Conservation (phyloP, 768 basidiomycete species). For the Calvatia gigantea region DNA sequence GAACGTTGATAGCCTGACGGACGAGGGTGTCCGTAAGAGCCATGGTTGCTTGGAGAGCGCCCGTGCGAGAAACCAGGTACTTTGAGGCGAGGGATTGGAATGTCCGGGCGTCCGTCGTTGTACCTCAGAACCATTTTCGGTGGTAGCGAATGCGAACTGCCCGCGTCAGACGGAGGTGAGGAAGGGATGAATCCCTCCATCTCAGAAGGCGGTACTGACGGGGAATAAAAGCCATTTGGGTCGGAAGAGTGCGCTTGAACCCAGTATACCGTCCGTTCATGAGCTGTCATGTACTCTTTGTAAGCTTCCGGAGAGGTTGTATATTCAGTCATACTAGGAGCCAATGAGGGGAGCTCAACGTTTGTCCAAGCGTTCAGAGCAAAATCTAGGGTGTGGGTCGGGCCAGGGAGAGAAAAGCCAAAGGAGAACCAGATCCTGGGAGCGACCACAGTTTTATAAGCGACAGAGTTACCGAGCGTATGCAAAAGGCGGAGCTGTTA, state of each 20-base stretch:
- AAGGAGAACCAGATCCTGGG: slow-evolving; percentile 19
- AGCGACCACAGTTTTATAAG: slow-evolving; percentile 32
- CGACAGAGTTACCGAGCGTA: slow-evolving; percentile 22
- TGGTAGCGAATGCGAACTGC: slow-evolving; percentile 51
- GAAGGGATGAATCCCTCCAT: slow-evolving; percentile 39
- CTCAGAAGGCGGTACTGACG: slow-evolving; percentile 53
- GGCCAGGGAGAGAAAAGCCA: slow-evolving; percentile 19
- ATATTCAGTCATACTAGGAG: slow-evolving; percentile 58
- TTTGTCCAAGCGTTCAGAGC: neutral
- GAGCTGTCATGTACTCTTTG: slow-evolving; percentile 53
- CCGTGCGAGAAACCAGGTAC: slow-evolving; percentile 14
- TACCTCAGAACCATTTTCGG: slow-evolving; percentile 74
- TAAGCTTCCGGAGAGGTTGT: slow-evolving; percentile 55
- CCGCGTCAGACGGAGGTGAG: slow-evolving; percentile 44
- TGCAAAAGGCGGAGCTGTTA: slow-evolving; percentile 26
- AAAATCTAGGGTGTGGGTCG: slow-evolving; percentile 16
- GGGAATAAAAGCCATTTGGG: slow-evolving; percentile 46
- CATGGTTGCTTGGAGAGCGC: slow-evolving; percentile 19
- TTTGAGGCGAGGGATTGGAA: slow-evolving; percentile 52
- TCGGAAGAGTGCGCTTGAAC: slow-evolving; percentile 40
- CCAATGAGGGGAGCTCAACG: neutral
- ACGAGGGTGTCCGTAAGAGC: slow-evolving; percentile 14
- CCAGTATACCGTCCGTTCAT: slow-evolving; percentile 65
- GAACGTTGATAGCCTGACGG: slow-evolving; percentile 3
- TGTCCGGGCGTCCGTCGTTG: slow-evolving; percentile 58